Evolutionary conservation across 148 eudicot species (phyloP), one percentile per base, ranked within the genome.

Genomic region (Cornus controversa): DNA sequence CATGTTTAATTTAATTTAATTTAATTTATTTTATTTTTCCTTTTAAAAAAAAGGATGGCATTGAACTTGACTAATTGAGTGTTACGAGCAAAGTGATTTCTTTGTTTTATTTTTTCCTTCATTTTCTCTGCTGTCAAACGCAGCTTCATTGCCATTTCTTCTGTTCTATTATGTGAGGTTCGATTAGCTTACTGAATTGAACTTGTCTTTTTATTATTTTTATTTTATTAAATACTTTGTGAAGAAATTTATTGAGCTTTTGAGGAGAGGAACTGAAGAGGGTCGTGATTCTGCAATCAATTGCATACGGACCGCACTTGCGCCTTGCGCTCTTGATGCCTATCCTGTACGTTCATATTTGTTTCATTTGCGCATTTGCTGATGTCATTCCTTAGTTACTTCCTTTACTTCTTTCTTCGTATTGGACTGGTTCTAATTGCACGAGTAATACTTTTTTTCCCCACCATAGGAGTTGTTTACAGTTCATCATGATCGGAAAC

Each of bases 251-350:
- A 91, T 96, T 74, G 98, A 96, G 88, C 85, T 96, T 26, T 81
- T 93, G 87, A 84, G 99, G 88, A 90, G 90, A 87, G 98, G 97
- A 72, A 91, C 92, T 36, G 37, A 24, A 9, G 89, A 91, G 85
- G 93, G 88, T 85, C 93, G 91, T 37, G 84, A 88, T 76, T 81
- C 88, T 26, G 99, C 99, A 18, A 89, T 96, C 28, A 45, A 86
- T 57, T 96, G 92, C 82, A 70, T 88, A 85, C 89, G 93, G 50
- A 90, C 84, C 34, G 87, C 90, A 2, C 90, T 96, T 20, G 99
- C 97, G 29, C 99, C 99, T 74, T 91, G 99, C 67, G 97, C 99
- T 16, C 90, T 96, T 28, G 93, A 90, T 80, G 99, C 99, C 22
- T 96, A 96, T 78, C 99, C 99, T 68, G 99, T 96, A 86, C 72